phyloP scores from a whole-genome alignment of 2,329 filamentous ascomycete species.

The Ceratocystis ficicola region DNA sequence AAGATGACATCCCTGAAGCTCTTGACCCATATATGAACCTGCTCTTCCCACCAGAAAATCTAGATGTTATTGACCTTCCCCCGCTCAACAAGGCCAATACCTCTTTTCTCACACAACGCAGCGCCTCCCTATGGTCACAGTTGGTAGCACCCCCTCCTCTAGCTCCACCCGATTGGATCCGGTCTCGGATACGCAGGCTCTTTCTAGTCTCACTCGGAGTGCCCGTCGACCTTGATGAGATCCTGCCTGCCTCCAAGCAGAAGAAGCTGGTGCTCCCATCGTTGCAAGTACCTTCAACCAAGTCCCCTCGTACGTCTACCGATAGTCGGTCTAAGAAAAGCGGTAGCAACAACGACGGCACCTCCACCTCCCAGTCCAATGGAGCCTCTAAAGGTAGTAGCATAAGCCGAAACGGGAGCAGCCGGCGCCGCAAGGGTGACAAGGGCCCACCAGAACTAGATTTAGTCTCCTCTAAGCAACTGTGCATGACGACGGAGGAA shows the following conservation, averaged over 20 bases:
- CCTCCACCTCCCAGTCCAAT: not conserved
- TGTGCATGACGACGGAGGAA: slow-evolving; percentile 75
- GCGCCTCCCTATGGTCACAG: slow-evolving; percentile 88
- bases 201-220: slow-evolving; percentile 94
- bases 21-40: slow-evolving; percentile 54
- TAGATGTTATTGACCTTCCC: slow-evolving; percentile 40
- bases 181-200: slow-evolving; percentile 82
- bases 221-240: slow-evolving; percentile 92
- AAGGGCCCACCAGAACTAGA: slow-evolving; percentile 65
- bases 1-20: slow-evolving; percentile 48
- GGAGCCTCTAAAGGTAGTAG: not conserved
- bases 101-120: slow-evolving; percentile 73
- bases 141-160: slow-evolving; percentile 87
- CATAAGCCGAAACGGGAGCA: slow-evolving; percentile 20
- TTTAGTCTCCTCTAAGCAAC: slow-evolving; percentile 60
- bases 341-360: slow-evolving; percentile 33
- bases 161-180: slow-evolving; percentile 94
- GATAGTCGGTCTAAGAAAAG: slow-evolving; percentile 41
- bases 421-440: slow-evolving; percentile 43
- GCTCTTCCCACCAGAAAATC: slow-evolving; percentile 49
- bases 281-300: slow-evolving; percentile 54
- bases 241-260: slow-evolving; percentile 90
- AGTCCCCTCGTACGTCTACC: slow-evolving; percentile 43
- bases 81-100: slow-evolving; percentile 44
- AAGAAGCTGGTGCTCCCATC: slow-evolving; percentile 94